Evolutionary conservation across 75 land plant genomes (phyloP), one percentile per base, ranked within the genome.

Genomic region (Gnetum montanum): DNA sequence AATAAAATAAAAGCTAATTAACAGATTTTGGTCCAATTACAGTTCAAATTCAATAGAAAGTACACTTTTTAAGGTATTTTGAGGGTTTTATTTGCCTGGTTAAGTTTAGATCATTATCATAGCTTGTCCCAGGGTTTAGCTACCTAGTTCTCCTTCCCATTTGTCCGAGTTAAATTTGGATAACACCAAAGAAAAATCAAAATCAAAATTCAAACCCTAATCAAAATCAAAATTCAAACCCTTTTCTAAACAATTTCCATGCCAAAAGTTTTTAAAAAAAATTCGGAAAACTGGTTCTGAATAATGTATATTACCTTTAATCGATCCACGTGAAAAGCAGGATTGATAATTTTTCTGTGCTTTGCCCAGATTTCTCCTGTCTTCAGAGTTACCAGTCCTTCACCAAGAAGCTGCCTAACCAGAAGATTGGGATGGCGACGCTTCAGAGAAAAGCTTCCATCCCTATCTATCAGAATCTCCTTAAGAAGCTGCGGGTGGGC

Each of bases 281-380:
- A n/a, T n/a, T n/a, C n/a, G n/a, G n/a, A n/a, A n/a, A n/a, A n/a
- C n/a, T n/a, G n/a, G n/a, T n/a, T n/a, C n/a, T n/a, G n/a, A n/a
- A 18, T 3, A 6, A 41, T 41, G 3, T 15, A 15, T 15, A 41
- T 41, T 52, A 78, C 81, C 73, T 69, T 75, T 18, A 78, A 20
- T 15, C 49, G 65, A 13, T 78, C 81, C 29, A 62, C 55, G 28
- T 78, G 67, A 48, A 78, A 78, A 31, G 79, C 72, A 31, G 81
- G 79, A 34, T 45, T 60, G n/a, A 78, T 51, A 40, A 70, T 54
- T 48, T 60, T 60, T 37, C 81, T 64, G n/a, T 69, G 68, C 51
- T 41, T 33, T 34, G 49, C 73, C 81, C 81, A 78, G 43, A 60
- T 63, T 37, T 78, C 69, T 4, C 81, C 81, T n/a, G n/a, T n/a